A percentile compares a stretch with the other conserved stretches of the same genome.
Conservation (phyloP, 129 eudicot species). For the Arctium lappa region DNA sequence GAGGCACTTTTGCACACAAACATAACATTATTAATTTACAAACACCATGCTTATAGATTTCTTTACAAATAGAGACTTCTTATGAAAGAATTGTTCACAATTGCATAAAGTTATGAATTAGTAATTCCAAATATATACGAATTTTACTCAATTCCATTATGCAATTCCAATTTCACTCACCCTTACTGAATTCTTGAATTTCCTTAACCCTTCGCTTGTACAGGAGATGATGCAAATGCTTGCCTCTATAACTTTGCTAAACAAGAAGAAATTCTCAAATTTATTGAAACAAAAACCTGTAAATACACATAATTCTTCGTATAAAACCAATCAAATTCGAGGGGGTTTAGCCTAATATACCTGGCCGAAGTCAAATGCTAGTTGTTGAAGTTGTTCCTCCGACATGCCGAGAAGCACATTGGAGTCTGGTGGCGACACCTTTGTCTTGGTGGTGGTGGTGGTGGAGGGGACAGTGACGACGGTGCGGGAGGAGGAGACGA, state of each 20-base stretch:
- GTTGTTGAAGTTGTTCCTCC: conserved; percentile 80
- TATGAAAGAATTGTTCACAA: neutral
- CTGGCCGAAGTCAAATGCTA: conserved; percentile 80
- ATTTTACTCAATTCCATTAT: neutral
- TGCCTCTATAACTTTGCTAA: conserved; percentile 88
- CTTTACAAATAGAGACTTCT: neutral
- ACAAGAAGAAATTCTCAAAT: neutral
- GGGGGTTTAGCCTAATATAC: conserved; percentile 10
- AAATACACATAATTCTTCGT: neutral
- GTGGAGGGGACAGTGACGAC: conserved; percentile 25
- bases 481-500: conserved; percentile 37
- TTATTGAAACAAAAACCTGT: neutral
- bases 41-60: neutral
- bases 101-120: neutral
- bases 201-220: conserved; percentile 88
- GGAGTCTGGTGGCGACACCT: conserved; percentile 27
- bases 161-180: conserved; percentile 34
- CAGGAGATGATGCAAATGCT: conserved; percentile 82
- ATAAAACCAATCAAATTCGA: neutral
- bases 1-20: conserved; percentile 62
- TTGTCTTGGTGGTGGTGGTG: conserved; percentile 24
- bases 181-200: conserved; percentile 59
- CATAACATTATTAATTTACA: neutral
- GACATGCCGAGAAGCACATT: conserved; percentile 96
- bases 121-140: neutral